These are phyloP conservation scores for Nectriaceae sp. DNA, from an alignment of 2,329 filamentous ascomycete genomes.

Conservation along the genomic window DNA sequence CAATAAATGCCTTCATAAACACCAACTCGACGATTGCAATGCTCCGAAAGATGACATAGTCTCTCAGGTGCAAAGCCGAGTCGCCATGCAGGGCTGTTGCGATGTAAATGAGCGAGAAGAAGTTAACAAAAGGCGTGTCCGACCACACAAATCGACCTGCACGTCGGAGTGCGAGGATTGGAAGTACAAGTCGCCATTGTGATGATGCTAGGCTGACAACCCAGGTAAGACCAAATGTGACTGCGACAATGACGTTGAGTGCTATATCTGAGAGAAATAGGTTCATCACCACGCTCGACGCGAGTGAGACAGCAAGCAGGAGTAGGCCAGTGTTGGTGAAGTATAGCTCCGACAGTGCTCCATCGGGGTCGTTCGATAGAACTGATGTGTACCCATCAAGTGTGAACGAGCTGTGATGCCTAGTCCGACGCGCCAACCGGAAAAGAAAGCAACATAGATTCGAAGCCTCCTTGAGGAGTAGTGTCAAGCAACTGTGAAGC, in stretches of 20 bases:
- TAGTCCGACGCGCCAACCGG: background rate
- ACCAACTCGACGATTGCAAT: constrained; percentile 2
- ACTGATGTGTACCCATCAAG: constrained; percentile 2
- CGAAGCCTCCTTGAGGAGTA: constrained; percentile 3
- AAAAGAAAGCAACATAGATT: constrained; percentile 1
- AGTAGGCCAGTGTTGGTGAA: constrained; percentile 2
- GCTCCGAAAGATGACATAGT: constrained; percentile 3
- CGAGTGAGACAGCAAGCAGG: constrained; percentile 1
- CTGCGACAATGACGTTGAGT: background rate
- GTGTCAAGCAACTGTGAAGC: constrained; percentile 5
- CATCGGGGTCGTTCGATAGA: background rate
- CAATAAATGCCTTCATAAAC: constrained; percentile 1
- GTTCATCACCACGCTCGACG: constrained; percentile 4
- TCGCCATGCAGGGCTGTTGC: background rate
- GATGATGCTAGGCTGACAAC: background rate
- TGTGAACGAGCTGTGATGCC: background rate
- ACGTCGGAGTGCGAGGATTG: background rate
- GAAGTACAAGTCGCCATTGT: background rate
- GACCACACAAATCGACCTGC: constrained; percentile 3
- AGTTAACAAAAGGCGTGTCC: constrained; percentile 9
- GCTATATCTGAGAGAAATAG: background rate
- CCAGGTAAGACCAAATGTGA: constrained; percentile 1
- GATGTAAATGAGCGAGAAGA: constrained; percentile 6
- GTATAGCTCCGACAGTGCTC: constrained; percentile 1
- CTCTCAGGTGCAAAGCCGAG: background rate